Conservation (phyloP, 1,284 basidiomycete genomes). For the Fomitopsis pinicola region DNA sequence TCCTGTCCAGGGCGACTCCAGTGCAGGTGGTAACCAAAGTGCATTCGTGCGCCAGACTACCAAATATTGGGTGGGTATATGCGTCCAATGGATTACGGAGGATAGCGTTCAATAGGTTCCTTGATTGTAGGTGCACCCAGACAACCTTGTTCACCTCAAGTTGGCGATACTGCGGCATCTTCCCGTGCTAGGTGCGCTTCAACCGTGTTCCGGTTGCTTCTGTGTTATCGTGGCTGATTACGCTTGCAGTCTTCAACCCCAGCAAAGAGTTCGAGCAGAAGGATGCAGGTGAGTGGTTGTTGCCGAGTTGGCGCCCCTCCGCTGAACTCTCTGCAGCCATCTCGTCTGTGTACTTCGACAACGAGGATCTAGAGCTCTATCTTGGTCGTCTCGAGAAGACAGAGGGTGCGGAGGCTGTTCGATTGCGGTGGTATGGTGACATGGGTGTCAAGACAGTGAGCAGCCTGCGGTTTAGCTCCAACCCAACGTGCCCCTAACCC, state of each 20-base stretch:
- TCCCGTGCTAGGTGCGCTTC: slow-evolving; percentile 58
- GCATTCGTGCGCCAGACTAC: slow-evolving; percentile 98
- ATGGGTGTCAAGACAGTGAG: slow-evolving; percentile 73
- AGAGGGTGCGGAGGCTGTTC: slow-evolving; percentile 96
- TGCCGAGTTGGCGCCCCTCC: background rate
- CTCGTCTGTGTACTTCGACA: slow-evolving; percentile 91
- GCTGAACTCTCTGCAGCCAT: slow-evolving; percentile 46
- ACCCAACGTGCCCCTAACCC: slow-evolving; percentile 1
- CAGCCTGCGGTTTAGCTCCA: background rate
- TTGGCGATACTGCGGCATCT: slow-evolving; percentile 91
- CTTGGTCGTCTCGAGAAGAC: slow-evolving; percentile 97
- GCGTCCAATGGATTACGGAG: background rate
- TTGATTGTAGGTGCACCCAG: slow-evolving; percentile 72
- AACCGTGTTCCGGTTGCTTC: slow-evolving; percentile 42
- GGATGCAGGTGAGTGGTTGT: slow-evolving; percentile 66
- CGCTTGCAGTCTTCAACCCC: slow-evolving; percentile 79
- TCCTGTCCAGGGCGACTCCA: slow-evolving; percentile 90
- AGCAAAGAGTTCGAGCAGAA: slow-evolving; percentile 91
- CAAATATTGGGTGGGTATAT: slow-evolving; percentile 89
- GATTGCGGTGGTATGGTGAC: slow-evolving; percentile 98
- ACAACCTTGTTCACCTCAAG: slow-evolving; percentile 95
- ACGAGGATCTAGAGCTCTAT: slow-evolving; percentile 96
- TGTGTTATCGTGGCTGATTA: background rate
- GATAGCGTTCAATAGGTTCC: background rate
- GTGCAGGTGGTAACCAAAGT: slow-evolving; percentile 92